Evolutionary conservation across 441 rosid species (phyloP).

Genomic region (Populus hybrid): DNA sequence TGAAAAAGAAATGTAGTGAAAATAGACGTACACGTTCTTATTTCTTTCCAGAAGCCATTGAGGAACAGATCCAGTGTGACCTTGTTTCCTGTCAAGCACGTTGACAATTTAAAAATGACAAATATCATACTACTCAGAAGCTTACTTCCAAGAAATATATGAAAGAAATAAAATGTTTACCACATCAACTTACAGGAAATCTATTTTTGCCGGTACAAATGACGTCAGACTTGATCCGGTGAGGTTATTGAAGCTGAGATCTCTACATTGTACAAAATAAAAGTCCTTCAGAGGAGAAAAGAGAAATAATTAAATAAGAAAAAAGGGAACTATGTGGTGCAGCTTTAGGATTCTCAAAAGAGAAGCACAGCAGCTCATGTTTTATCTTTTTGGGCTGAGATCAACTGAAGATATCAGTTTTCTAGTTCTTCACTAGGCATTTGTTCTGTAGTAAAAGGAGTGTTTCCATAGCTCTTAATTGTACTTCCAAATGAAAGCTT

Average conservation of each 20-base stretch:
- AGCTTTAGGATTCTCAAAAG: too few species aligned
- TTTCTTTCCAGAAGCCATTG: conserved; percentile 47
- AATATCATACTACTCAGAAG: not conserved
- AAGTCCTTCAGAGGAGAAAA: not conserved
- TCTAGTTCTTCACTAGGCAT: not conserved
- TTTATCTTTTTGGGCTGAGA: too few species aligned
- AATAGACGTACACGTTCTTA: conserved; percentile 56
- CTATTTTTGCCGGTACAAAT: conserved; percentile 48
- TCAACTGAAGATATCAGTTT: not conserved
- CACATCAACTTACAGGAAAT: conserved; percentile 61
- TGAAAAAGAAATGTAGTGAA: not conserved
- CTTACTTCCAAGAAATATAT: not conserved
- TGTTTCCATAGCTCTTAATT: too few species aligned
- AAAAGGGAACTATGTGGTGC: not conserved
- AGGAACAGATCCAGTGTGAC: conserved; percentile 15
- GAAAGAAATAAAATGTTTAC: not conserved
- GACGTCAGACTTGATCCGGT: conserved; percentile 58
- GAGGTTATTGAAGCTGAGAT: conserved; percentile 32
- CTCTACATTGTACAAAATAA: conserved; percentile 44
- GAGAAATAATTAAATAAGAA: not conserved
- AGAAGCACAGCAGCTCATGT: too few species aligned
- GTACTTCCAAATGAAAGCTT: too few species aligned
- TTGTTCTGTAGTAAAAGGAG: too few species aligned
- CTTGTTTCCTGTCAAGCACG: conserved; percentile 75
- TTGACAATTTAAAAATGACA: conserved; percentile 19